Conservation (phyloP, 2,329 filamentous ascomycete genomes). For the Nemania sp. region DNA sequence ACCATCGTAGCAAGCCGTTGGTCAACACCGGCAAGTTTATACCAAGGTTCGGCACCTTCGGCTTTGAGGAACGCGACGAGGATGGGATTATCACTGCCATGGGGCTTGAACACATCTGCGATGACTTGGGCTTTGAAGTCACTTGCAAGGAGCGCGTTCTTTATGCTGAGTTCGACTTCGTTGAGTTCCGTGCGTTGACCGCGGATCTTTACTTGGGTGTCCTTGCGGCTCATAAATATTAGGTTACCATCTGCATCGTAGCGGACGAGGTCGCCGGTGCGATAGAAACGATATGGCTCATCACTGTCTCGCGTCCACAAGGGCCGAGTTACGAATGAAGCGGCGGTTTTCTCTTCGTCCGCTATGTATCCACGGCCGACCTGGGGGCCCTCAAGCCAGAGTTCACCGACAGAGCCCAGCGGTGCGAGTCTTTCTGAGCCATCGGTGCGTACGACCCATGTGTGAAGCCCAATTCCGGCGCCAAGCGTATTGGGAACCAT, state of each 20-base stretch:
- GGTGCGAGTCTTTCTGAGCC: neutral
- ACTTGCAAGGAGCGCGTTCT: neutral
- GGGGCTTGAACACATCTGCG: neutral
- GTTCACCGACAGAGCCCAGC: conserved; percentile 13
- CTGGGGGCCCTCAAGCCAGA: conserved; percentile 15
- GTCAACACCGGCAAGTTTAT: neutral
- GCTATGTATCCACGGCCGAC: conserved; percentile 17
- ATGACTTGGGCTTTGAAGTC: neutral
- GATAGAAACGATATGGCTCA: neutral
- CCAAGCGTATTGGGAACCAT: too few species aligned
- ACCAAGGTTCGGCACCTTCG: neutral
- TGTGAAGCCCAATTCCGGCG: neutral
- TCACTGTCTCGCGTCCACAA: conserved; percentile 5
- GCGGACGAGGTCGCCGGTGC: conserved; percentile 13
- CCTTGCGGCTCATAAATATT: conserved; percentile 31
- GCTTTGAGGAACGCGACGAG: conserved; percentile 1
- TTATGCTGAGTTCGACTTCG: conserved; percentile 38
- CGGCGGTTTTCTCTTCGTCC: conserved; percentile 5
- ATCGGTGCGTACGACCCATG: conserved; percentile 8
- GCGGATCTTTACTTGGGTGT: conserved; percentile 42
- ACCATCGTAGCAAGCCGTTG: conserved; percentile 2
- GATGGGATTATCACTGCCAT: neutral
- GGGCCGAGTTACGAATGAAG: conserved; percentile 12
- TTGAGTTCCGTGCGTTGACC: conserved; percentile 42
- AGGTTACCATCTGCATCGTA: conserved; percentile 6